Percentiles rank a stretch among this genome's conserved stretches.
Evolutionary conservation across 106 monocot species (phyloP).

Genomic region (Acorus gramineus): DNA sequence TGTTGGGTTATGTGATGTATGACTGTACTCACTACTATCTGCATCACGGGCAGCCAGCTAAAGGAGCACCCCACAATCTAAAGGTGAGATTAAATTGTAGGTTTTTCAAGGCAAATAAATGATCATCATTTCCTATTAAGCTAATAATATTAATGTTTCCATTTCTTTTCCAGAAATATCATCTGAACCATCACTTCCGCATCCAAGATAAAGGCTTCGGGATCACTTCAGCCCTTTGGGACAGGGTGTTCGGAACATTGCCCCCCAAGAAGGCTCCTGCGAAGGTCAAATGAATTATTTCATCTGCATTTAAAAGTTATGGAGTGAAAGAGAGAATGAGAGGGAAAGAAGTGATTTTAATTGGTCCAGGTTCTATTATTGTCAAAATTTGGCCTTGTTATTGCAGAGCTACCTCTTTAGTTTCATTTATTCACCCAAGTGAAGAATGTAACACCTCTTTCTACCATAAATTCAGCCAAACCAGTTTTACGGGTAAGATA

Average conservation of each 20-base stretch:
- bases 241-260: constrained; percentile 56
- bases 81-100: constrained; percentile 30
- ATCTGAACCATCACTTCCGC: constrained; percentile 88
- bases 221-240: constrained; percentile 82
- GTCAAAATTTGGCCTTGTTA: no score
- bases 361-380: no score
- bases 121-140: neutral
- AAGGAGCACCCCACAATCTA: constrained; percentile 39
- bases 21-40: constrained; percentile 96
- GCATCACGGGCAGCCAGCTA: constrained; percentile 74
- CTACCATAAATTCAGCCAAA: no score
- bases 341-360: no score
- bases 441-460: no score
- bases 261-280: constrained; percentile 31
- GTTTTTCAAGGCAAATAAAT: neutral
- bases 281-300: constrained; percentile 16
- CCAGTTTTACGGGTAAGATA: no score
- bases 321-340: no score
- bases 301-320: no score
- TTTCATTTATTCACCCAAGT: no score
- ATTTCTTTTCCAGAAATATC: constrained; percentile 45
- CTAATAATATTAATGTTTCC: neutral
- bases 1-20: constrained; percentile 87
- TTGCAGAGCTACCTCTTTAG: no score
- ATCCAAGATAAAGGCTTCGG: constrained; percentile 66